These are phyloP conservation scores for Oryza meridionalis DNA, from an alignment of 176 grass and related monocot species.

Conservation along the genomic window DNA sequence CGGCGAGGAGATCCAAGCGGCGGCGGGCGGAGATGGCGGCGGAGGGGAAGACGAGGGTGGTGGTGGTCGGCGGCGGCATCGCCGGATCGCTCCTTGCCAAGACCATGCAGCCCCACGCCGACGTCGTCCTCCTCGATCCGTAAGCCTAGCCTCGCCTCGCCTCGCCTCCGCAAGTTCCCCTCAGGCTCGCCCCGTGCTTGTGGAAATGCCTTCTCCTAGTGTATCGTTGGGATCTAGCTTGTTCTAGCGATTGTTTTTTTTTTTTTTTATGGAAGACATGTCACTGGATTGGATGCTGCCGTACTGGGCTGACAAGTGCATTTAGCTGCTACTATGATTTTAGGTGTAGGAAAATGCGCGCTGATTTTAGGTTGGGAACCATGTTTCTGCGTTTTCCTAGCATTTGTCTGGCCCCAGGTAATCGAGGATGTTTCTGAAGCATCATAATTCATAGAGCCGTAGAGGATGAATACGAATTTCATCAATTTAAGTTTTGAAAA, in stretches of 20 bases:
- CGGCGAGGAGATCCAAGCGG: not conserved
- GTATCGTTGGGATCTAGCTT: not conserved
- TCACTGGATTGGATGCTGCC: not conserved
- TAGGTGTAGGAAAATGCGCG: not conserved
- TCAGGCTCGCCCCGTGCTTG: not conserved
- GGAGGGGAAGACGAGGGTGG: conserved; percentile 48
- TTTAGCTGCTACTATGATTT: not conserved
- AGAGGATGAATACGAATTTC: not conserved
- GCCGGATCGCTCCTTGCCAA: conserved; percentile 71
- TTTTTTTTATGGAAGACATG: not conserved
- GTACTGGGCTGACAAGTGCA: not conserved
- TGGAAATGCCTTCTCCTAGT: conserved; percentile 24
- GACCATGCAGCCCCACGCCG: conserved; percentile 59
- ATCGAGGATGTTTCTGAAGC: not conserved
- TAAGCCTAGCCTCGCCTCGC: conserved; percentile 23
- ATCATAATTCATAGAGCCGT: not conserved
- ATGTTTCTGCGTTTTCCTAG: not conserved
- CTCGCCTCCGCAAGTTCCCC: no score
- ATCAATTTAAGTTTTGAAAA: not conserved
- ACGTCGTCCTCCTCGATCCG: conserved; percentile 75
- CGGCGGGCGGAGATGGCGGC: conserved; percentile 16
- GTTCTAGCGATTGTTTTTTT: not conserved
- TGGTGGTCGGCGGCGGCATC: conserved; percentile 74
- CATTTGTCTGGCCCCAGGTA: not conserved
- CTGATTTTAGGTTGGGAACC: not conserved